A percentile compares a stretch with the other conserved stretches of the same genome.
phyloP scores from a whole-genome alignment of 2,329 filamentous ascomycete genomes.

The Didymella segeticola region DNA sequence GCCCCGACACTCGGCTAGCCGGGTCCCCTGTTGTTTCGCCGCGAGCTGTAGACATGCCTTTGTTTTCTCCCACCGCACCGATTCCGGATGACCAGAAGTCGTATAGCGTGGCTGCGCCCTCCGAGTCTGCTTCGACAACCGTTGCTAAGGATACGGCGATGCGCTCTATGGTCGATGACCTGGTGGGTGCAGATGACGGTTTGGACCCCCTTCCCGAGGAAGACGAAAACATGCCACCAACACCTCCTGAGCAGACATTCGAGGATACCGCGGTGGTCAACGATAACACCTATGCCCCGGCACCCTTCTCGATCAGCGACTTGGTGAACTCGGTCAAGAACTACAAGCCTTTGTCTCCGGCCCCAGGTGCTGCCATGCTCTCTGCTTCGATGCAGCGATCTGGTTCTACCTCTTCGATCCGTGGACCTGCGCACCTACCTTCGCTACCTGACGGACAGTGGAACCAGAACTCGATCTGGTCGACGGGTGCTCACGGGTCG shows the following conservation, averaged over 20 bases:
- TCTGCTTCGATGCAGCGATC: slow-evolving; percentile 45
- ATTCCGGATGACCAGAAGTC: slow-evolving; percentile 47
- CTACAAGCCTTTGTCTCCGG: slow-evolving; percentile 42
- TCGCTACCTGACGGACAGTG: slow-evolving; percentile 47
- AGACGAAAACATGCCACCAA: slow-evolving; percentile 54
- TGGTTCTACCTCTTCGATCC: slow-evolving; percentile 44
- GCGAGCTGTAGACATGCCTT: slow-evolving; percentile 48
- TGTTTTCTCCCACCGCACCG: slow-evolving; percentile 36
- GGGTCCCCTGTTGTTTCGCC: slow-evolving; percentile 49
- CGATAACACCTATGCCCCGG: slow-evolving; percentile 38
- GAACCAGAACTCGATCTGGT: slow-evolving; percentile 48
- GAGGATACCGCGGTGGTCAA: slow-evolving; percentile 48
- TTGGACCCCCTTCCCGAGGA: slow-evolving; percentile 51
- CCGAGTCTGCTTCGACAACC: slow-evolving; percentile 57
- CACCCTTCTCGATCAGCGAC: slow-evolving; percentile 44
- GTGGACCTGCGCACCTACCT: slow-evolving; percentile 43
- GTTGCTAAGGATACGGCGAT: slow-evolving; percentile 57
- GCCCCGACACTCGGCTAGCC: slow-evolving; percentile 49
- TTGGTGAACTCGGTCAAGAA: slow-evolving; percentile 48
- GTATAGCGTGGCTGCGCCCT: slow-evolving; percentile 45
- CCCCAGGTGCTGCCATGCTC: slow-evolving; percentile 31
- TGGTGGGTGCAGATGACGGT: slow-evolving; percentile 56
- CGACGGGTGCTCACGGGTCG: slow-evolving; percentile 38
- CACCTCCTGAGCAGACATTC: slow-evolving; percentile 55
- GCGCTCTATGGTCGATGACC: slow-evolving; percentile 64